A percentile compares a stretch with the other conserved stretches of the same genome.
These are phyloP conservation scores for Candida pseudoglaebosa DNA, from an alignment of 805 yeast species.

Conservation along the genomic window DNA sequence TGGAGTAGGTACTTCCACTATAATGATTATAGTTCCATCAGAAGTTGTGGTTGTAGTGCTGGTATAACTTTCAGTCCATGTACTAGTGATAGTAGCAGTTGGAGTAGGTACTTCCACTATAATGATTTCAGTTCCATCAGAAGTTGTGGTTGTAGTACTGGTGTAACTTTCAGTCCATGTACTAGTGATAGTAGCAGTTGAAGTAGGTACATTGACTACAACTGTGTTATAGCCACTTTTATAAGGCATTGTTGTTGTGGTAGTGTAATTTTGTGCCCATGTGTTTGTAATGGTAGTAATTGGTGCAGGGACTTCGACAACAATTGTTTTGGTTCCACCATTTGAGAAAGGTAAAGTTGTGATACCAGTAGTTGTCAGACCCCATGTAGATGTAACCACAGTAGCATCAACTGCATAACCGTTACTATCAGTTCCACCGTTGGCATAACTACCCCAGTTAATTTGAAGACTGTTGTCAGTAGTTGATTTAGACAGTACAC, in stretches of 20 bases:
- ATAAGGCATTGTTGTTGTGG: no score
- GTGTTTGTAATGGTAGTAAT: slow-evolving; percentile 8
- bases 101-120: slow-evolving; percentile 11
- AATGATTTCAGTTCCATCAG: slow-evolving; percentile 9
- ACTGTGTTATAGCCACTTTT: no score
- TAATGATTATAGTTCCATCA: no score
- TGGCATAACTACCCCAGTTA: no score
- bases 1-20: no score
- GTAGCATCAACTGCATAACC: background rate
- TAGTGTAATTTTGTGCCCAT: no score
- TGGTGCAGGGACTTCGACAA: slow-evolving; percentile 10
- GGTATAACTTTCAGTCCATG: no score
- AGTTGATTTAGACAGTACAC: background rate
- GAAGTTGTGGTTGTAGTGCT: no score
- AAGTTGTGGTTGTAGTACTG: slow-evolving; percentile 9
- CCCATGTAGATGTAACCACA: slow-evolving; percentile 8
- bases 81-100: background rate
- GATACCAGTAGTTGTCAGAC: slow-evolving; percentile 9
- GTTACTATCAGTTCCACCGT: no score
- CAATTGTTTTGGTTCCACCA: slow-evolving; percentile 12
- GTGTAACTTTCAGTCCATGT: slow-evolving; percentile 6
- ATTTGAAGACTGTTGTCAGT: no score
- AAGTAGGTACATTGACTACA: no score
- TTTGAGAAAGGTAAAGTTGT: slow-evolving; percentile 11
- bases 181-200: no score